Evolutionary conservation across 305 asterid species (phyloP).

Genomic region (Coffea humblotiana): DNA sequence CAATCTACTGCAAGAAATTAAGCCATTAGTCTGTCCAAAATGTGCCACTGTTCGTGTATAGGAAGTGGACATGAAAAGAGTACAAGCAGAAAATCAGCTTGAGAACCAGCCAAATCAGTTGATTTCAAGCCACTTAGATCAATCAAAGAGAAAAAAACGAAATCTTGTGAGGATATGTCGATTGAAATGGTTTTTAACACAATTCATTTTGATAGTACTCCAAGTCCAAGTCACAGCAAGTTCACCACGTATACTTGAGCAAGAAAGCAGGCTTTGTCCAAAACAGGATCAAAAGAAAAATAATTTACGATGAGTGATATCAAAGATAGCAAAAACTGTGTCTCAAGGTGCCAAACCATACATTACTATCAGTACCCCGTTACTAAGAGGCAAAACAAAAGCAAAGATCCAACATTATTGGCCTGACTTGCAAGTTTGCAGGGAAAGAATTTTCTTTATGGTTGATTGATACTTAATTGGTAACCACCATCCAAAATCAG

Average conservation of each 20-base stretch:
- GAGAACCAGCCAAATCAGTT: background rate
- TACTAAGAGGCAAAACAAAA: background rate
- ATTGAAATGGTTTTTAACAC: background rate
- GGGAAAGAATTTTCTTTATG: background rate
- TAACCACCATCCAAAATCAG: background rate
- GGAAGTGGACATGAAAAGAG: background rate
- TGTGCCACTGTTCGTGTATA: background rate
- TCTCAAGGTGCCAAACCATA: too few species aligned
- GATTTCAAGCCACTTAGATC: background rate
- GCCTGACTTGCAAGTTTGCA: background rate
- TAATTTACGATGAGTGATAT: background rate
- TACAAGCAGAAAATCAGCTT: background rate
- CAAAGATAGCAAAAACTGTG: background rate
- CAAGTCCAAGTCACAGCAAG: background rate
- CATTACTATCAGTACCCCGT: background rate
- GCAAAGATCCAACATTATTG: background rate
- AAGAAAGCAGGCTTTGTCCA: background rate
- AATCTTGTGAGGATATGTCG: background rate
- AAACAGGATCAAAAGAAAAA: background rate
- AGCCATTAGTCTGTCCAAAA: background rate
- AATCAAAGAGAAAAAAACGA: background rate
- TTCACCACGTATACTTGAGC: background rate
- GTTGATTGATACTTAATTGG: background rate
- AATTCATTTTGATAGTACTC: background rate
- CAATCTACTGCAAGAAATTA: background rate